Base-by-base conservation (phyloP, 345 rosid species). In the Mallotus nudiflorus region DNA sequence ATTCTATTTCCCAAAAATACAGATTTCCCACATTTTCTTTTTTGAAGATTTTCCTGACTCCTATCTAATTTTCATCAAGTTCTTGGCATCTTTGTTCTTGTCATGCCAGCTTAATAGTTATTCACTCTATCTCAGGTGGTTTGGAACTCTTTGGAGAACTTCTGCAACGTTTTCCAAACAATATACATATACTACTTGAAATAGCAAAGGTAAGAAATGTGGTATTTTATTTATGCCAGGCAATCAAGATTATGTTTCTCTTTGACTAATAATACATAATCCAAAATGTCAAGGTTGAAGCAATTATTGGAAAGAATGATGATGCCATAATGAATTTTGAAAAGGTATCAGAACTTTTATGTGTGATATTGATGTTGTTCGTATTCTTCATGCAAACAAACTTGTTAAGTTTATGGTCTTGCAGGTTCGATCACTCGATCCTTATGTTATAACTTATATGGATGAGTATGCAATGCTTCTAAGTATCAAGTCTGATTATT, bases 391-490 rank as follows among this genome's bases (percentile, higher is more conserved):
- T 27, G 50, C 16, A 19, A 5, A 16, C 35, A 29, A 44, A 42
- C 46, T 44, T 59, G 11, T 4, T 12, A 54, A 39, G 16, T 25
- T 60, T 67, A 48, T 54, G 63, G 46, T 29, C 24, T 74, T 85
- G 70, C 82, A 95, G 99, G 99, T 91, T 80, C 92, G 91, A 51
- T 86, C 89, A 78, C 82, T 89, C 76, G 99, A 95, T 84, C 99
- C 99, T 25, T 88, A 83, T 77, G 76, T 92, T 19, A 67, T 87
- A 55, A 90, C 92, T 55, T 92, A 88, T 72, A 95, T 92, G 99
- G 98, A 95, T 77, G 98, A 95, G 87, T 92, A 89, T 80, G 99
- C 99, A 5, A 90, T 92, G 91, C 96, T 95, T 77, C 88, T 95
- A 39, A 89, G 90, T 79, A 76, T 78, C 63, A 95, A 95, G 85